A percentile compares a stretch with the other conserved stretches of the same genome.
Conservation (phyloP, 345 rosid species). For the Euphorbia tirucalli region DNA sequence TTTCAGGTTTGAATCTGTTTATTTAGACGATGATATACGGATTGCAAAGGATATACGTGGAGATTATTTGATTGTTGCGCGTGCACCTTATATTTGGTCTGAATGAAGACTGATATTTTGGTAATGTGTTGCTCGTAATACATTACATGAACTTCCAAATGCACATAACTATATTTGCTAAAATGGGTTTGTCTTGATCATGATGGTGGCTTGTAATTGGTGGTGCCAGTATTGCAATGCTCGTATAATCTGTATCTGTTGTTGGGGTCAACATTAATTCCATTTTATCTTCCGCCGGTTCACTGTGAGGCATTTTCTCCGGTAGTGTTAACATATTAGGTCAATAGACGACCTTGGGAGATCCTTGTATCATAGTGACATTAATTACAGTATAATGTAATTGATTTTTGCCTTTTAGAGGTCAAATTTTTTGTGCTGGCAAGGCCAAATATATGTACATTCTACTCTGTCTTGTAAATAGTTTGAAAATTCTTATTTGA, state of each 20-base stretch:
- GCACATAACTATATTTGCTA: background rate
- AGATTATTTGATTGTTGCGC: slow-evolving; percentile 37
- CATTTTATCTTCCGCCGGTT: background rate
- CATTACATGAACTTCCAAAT: too few species aligned
- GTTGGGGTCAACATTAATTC: background rate
- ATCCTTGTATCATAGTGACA: background rate
- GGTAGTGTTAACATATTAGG: background rate
- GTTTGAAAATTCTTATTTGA: background rate
- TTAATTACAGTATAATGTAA: background rate
- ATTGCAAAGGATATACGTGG: slow-evolving; percentile 39
- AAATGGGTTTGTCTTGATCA: too few species aligned
- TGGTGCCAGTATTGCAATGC: background rate
- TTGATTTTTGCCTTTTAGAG: background rate
- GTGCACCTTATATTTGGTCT: slow-evolving; percentile 34
- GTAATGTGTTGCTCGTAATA: slow-evolving; percentile 1
- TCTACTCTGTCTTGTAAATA: background rate
- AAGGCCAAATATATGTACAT: background rate
- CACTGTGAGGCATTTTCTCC: background rate
- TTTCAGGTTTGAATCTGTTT: slow-evolving; percentile 37
- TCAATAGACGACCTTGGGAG: background rate
- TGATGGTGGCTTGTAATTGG: background rate
- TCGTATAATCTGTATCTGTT: background rate
- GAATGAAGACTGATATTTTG: slow-evolving; percentile 22
- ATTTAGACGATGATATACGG: slow-evolving; percentile 39
- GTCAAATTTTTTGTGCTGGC: background rate